Evolutionary conservation across 768 basidiomycete genomes (phyloP).

Genomic region (Suillus tomentosus): DNA sequence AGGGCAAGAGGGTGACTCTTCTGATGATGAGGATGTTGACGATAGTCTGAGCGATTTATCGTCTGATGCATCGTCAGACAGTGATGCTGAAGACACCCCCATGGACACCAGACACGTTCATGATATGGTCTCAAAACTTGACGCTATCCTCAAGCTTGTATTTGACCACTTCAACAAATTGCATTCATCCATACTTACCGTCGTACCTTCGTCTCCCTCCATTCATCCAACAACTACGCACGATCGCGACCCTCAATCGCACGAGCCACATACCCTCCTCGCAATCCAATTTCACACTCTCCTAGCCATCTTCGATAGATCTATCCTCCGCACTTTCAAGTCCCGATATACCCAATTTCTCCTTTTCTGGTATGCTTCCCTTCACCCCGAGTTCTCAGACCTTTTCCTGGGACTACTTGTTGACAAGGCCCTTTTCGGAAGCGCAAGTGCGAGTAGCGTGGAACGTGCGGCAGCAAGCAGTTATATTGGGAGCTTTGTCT

Average conservation of each 20-base stretch:
- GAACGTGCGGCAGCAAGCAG: conserved; percentile 91
- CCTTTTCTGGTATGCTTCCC: conserved; percentile 92
- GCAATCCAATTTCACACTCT: conserved; percentile 81
- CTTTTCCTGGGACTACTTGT: conserved; percentile 95
- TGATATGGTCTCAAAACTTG: conserved; percentile 91
- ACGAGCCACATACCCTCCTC: conserved; percentile 36
- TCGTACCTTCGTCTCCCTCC: conserved; percentile 21
- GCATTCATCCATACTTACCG: conserved; percentile 31
- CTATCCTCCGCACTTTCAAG: conserved; percentile 93
- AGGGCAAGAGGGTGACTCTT: conserved; percentile 70
- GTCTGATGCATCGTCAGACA: conserved; percentile 62
- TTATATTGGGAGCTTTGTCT: conserved; percentile 91
- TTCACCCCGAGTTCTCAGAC: conserved; percentile 86
- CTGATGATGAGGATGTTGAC: conserved; percentile 52
- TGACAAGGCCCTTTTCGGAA: conserved; percentile 76
- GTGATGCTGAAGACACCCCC: conserved; percentile 40
- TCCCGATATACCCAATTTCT: conserved; percentile 98
- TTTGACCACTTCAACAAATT: conserved; percentile 80
- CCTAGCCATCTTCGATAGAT: conserved; percentile 90
- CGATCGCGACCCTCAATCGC: conserved; percentile 30
- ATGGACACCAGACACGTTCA: conserved; percentile 67
- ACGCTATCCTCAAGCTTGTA: conserved; percentile 80
- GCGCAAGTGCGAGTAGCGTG: conserved; percentile 43
- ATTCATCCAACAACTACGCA: conserved; percentile 28
- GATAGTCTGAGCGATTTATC: conserved; percentile 74